These are phyloP conservation scores for Arachis hypogaea DNA, from an alignment of 306 rosid genomes.

Conservation along the genomic window DNA sequence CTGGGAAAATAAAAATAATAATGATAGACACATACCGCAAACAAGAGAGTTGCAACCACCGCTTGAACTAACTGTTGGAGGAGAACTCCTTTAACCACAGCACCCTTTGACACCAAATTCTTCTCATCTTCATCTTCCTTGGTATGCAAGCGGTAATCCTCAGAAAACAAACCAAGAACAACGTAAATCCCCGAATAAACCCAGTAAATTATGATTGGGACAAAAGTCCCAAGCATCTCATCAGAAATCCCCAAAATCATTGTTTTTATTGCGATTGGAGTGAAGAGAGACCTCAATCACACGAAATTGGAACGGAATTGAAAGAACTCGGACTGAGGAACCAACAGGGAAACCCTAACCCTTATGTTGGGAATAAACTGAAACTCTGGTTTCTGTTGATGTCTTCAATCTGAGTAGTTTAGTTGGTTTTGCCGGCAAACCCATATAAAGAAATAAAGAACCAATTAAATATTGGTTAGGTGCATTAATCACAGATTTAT, in stretches of 20 bases:
- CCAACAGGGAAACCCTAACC: constrained; percentile 39
- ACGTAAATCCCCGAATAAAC: constrained; percentile 78
- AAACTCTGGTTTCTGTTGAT: constrained; percentile 25
- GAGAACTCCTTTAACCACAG: constrained; percentile 87
- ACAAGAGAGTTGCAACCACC: constrained; percentile 75
- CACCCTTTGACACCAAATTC: constrained; percentile 79
- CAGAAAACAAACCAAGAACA: constrained; percentile 61
- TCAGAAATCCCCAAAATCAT: constrained; percentile 85
- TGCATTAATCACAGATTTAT: constrained; percentile 10
- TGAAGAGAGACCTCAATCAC: constrained; percentile 33
- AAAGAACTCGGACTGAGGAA: not conserved
- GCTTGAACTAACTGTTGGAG: constrained; percentile 88
- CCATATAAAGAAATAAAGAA: not conserved
- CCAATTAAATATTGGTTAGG: constrained; percentile 35
- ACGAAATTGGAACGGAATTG: constrained; percentile 36
- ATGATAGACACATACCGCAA: constrained; percentile 55
- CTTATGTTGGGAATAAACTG: constrained; percentile 13
- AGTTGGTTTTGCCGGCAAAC: constrained; percentile 6
- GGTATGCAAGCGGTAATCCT: constrained; percentile 75
- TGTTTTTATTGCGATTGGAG: constrained; percentile 14
- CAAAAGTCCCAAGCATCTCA: constrained; percentile 87
- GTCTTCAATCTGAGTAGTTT: constrained; percentile 21
- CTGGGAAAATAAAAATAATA: too few relatives aligned
- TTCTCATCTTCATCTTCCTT: constrained; percentile 85
- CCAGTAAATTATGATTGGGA: constrained; percentile 84